Conservation (phyloP, 1,139 yeast genomes). For the Saccharomyces hybrid region DNA sequence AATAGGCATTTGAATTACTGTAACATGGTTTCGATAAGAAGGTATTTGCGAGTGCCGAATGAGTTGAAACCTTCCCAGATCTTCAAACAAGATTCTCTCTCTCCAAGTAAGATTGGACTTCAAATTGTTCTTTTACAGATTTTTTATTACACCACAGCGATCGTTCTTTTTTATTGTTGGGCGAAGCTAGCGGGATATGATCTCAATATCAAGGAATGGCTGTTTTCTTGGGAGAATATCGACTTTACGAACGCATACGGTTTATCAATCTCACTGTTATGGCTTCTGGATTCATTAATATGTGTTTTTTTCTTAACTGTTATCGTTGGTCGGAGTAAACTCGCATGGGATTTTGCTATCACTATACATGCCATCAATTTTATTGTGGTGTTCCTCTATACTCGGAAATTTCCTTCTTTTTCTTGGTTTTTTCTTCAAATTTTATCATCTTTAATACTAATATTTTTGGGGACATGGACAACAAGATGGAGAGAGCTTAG, state of each 20-base stretch:
- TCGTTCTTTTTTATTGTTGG: slow-evolving; percentile 47
- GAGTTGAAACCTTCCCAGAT: slow-evolving; percentile 29
- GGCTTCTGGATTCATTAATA: slow-evolving; percentile 72
- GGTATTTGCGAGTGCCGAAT: slow-evolving; percentile 27
- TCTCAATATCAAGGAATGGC: slow-evolving; percentile 49
- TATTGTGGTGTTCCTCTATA: slow-evolving; percentile 57
- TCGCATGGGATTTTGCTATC: slow-evolving; percentile 93
- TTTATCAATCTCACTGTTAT: slow-evolving; percentile 57
- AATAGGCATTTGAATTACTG: background rate
- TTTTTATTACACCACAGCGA: slow-evolving; percentile 60
- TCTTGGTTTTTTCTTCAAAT: slow-evolving; percentile 85
- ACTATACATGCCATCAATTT: slow-evolving; percentile 80
- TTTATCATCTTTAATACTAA: slow-evolving; percentile 59
- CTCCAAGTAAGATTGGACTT: slow-evolving; percentile 38
- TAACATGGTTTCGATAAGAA: slow-evolving; percentile 17
- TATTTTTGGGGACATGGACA: slow-evolving; percentile 75
- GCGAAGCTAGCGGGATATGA: slow-evolving; percentile 56
- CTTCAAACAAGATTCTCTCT: slow-evolving; percentile 34
- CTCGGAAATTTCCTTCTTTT: slow-evolving; percentile 61
- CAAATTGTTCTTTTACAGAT: slow-evolving; percentile 61
- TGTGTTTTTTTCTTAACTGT: slow-evolving; percentile 79
- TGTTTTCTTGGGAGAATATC: slow-evolving; percentile 77
- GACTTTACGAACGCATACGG: slow-evolving; percentile 77
- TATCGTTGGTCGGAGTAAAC: slow-evolving; percentile 83
- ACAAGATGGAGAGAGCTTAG: slow-evolving; percentile 84